Evolutionary conservation across 2,329 filamentous ascomycete species (phyloP), one percentile per base, ranked within the genome.

Genomic region (Arthrobotrys pseudoclavata): DNA sequence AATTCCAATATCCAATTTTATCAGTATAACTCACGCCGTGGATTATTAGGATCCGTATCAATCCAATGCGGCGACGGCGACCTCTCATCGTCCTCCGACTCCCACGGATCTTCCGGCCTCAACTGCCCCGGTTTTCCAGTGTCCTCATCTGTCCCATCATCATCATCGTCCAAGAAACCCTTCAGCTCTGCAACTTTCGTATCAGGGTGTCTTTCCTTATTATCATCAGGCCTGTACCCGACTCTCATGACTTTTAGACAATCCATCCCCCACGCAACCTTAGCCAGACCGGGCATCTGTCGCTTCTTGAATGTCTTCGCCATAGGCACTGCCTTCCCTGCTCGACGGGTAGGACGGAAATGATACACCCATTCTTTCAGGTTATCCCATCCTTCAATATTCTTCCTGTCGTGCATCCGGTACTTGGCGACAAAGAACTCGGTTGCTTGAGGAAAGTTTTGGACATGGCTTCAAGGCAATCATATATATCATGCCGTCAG

Each of bases 371-470:
- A 88, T 45, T 84, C 83, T 4, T 84, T 85, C 81, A 88, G 87
- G 22, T 67, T 60, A 20, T 84, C 84, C 31, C 85, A 86, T 5
- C 86, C 86, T 0, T 79, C 80, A 4, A 86, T 83, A 64, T 87
- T 85, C 48, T 83, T 84, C 12, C 81, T 80, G 55, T 86, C 83
- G 69, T 86, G 83, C 74, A 88, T 87, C 67, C 87, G 86, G 82
- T 86, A 88, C 79, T 87, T 88, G 29, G 84, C 82, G 37, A 87
- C 82, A 1, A 88, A 81, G 76, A 85, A 88, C 1, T 82, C 82
- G 37, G 84, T 85, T 0, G 87, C 87, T 86, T 86, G 87, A 6
- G 82, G 82, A 5, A 86, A 86, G 76, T 88, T 88, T 80, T 88
- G 87, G 3, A 88, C 85, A 76, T 88, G 87, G 52, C 76, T 79